A percentile compares a stretch with the other conserved stretches of the same genome.
Evolutionary conservation across 140 eudicot genomes (phyloP).

Genomic region (Artemisia princeps): DNA sequence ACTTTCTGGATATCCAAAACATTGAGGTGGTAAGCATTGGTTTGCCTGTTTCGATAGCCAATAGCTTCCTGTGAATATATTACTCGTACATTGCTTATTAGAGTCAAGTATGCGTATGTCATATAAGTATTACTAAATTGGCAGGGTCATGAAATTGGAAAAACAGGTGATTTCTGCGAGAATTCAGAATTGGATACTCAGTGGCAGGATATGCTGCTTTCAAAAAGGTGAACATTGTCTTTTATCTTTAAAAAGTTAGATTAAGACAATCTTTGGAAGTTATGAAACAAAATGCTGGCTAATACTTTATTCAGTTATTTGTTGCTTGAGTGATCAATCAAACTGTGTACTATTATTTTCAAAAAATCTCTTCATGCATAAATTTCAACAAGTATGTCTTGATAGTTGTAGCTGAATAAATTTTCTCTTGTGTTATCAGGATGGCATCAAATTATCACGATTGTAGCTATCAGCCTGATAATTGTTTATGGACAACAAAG

Average conservation of each 20-base stretch:
- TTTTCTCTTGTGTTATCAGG: constrained; percentile 32
- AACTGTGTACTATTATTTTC: neutral
- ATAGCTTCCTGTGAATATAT: neutral
- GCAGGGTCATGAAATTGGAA: constrained; percentile 42
- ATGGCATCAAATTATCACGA: constrained; percentile 36
- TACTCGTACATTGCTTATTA: constrained; percentile 8
- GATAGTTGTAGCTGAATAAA: constrained; percentile 10
- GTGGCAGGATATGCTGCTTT: constrained; percentile 29
- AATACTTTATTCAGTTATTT: neutral
- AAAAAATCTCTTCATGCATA: neutral
- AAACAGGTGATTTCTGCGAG: constrained; percentile 21
- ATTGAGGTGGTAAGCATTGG: constrained; percentile 27
- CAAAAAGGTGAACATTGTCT: constrained; percentile 41
- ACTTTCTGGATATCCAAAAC: constrained; percentile 30
- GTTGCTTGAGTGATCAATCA: constrained; percentile 19
- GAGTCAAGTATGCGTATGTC: constrained; percentile 16
- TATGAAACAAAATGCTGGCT: neutral
- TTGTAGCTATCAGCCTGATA: constrained; percentile 41
- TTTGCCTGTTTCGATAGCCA: neutral
- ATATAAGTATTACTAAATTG: constrained; percentile 24
- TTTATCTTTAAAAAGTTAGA: constrained; percentile 8
- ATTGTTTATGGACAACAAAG: constrained; percentile 87
- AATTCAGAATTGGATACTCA: constrained; percentile 28
- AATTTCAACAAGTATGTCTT: neutral
- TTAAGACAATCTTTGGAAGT: neutral